phyloP scores from a whole-genome alignment of 106 monocot species.

The Cymbidium sinense region DNA sequence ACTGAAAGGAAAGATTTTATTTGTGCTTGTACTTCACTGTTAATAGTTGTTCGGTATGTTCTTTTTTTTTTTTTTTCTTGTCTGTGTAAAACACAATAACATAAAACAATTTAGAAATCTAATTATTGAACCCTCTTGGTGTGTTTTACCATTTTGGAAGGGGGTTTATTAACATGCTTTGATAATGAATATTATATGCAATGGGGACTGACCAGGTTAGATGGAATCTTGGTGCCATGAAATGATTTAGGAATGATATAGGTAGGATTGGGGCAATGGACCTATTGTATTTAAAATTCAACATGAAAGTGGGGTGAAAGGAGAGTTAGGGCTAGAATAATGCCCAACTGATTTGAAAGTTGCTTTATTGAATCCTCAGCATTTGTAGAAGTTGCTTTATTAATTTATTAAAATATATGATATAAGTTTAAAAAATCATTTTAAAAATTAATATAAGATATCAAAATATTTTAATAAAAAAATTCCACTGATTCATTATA shows the following conservation, averaged over 20 bases:
- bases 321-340: neutral
- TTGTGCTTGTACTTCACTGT: neutral
- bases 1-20: too few species aligned
- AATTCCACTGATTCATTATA: too few species aligned
- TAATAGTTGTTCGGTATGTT: too few species aligned
- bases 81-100: neutral
- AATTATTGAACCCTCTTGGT: neutral
- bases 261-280: too few species aligned
- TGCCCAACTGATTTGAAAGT: too few species aligned
- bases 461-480: too few species aligned
- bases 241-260: too few species aligned
- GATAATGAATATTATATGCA: neutral
- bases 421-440: too few species aligned
- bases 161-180: neutral
- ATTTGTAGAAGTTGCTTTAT: too few species aligned
- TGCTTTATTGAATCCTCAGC: too few species aligned
- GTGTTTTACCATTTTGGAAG: neutral
- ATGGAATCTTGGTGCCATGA: neutral
- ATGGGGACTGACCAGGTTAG: neutral
- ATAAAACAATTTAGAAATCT: neutral
- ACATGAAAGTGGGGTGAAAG: neutral
- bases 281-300: neutral
- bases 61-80: neutral
- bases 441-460: too few species aligned
- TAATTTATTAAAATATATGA: too few species aligned